These are phyloP conservation scores for Neoscytalidium dimidiatum DNA, from an alignment of 2,329 filamentous ascomycete genomes.

Conservation along the genomic window DNA sequence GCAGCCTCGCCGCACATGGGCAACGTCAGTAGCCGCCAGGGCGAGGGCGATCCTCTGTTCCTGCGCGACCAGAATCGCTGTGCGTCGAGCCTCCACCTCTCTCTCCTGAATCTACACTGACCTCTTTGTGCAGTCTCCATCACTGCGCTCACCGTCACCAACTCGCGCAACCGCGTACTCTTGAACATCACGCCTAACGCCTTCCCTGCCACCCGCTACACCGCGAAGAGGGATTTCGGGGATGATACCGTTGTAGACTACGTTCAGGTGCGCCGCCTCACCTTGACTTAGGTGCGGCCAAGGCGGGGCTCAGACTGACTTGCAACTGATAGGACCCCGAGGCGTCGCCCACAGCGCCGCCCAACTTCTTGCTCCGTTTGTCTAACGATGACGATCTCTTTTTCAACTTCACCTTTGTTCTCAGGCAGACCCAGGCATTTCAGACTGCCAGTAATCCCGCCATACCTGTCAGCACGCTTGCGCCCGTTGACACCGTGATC, in stretches of 20 bases:
- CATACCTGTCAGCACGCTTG: constrained; percentile 10
- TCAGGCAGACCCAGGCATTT: constrained; percentile 57
- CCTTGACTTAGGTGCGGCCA: constrained; percentile 20
- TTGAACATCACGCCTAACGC: constrained; percentile 81
- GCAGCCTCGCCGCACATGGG: constrained; percentile 64
- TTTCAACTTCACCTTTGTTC: constrained; percentile 89
- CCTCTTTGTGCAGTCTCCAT: constrained; percentile 69
- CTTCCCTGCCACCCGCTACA: constrained; percentile 80
- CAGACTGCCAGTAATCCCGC: constrained; percentile 47
- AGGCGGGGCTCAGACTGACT: constrained; percentile 17
- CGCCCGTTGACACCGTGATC: constrained; percentile 69
- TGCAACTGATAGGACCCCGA: constrained; percentile 71
- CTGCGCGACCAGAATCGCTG: constrained; percentile 90
- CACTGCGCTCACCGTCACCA: constrained; percentile 79
- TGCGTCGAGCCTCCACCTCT: constrained; percentile 50
- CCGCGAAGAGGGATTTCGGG: constrained; percentile 68
- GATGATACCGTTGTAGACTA: constrained; percentile 84
- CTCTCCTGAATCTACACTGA: constrained; percentile 13
- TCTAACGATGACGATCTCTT: constrained; percentile 88
- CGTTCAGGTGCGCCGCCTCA: constrained; percentile 69
- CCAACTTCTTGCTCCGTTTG: constrained; percentile 82
- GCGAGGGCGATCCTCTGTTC: constrained; percentile 74
- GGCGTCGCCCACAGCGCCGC: constrained; percentile 44
- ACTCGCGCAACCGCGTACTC: constrained; percentile 74
- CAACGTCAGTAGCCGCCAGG: constrained; percentile 83